Percentiles rank a stretch among this genome's conserved stretches.
Conservation (phyloP, 768 basidiomycete genomes). For the Kwoniella mangroviensis region DNA sequence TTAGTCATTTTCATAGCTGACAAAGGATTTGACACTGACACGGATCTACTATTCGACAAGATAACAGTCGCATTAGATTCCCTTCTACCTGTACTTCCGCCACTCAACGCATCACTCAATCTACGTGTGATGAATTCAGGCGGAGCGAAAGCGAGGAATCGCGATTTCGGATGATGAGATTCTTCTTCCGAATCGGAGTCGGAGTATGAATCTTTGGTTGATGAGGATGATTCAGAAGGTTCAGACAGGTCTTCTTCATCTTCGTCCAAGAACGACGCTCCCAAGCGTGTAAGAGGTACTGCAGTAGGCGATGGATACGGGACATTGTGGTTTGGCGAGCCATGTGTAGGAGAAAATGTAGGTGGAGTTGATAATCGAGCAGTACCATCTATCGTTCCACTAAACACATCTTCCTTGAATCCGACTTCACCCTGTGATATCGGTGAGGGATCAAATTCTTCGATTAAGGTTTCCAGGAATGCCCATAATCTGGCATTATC, state of each 20-base stretch:
- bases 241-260: constrained; percentile 28
- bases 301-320: constrained; percentile 12
- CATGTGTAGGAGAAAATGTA: constrained; percentile 19
- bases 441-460: constrained; percentile 40
- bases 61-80: constrained; percentile 13
- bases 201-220: constrained; percentile 18
- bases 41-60: background rate
- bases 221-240: constrained; percentile 7
- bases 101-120: constrained; percentile 1
- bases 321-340: constrained; percentile 1
- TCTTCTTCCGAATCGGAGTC: constrained; percentile 14
- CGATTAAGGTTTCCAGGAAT: constrained; percentile 37
- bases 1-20: background rate
- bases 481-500: constrained; percentile 50
- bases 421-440: background rate
- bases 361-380: constrained; percentile 24
- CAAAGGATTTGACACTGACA: background rate
- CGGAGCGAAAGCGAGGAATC: constrained; percentile 28
- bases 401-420: constrained; percentile 42
- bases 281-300: constrained; percentile 31
- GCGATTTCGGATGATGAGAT: background rate
- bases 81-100: background rate
- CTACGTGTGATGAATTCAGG: constrained; percentile 1
- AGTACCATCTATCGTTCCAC: constrained; percentile 15
- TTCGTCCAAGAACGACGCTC: constrained; percentile 20